Conservation (phyloP, 805 yeast genomes). For the Suhomyces xylopsoci region DNA sequence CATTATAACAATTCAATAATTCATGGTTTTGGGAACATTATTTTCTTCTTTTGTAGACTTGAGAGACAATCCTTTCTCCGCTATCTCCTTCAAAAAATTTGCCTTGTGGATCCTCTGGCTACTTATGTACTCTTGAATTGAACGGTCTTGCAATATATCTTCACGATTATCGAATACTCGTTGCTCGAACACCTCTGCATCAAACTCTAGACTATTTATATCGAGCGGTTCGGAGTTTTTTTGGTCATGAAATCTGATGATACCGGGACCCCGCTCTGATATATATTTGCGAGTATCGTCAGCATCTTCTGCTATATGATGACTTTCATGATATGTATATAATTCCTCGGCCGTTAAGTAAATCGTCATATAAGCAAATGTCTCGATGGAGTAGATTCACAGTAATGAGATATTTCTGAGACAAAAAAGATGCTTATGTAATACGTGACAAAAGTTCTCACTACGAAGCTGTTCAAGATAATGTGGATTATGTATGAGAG, state of each 20-base stretch:
- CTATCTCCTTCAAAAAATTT: conserved; percentile 24
- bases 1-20: background rate
- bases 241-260: background rate
- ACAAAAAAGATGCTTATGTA: background rate
- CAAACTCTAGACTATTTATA: conserved; percentile 15
- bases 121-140: conserved; percentile 12
- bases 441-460: background rate
- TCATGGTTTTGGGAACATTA: background rate
- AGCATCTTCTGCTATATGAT: background rate
- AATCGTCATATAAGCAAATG: background rate
- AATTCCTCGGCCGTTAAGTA: background rate
- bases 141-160: conserved; percentile 9
- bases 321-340: background rate
- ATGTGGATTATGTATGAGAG: background rate
- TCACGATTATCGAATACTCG: conserved; percentile 8
- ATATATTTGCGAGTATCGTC: background rate
- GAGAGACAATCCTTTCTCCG: conserved; percentile 18
- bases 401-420: background rate
- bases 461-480: background rate
- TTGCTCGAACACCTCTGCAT: conserved; percentile 16
- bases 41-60: background rate
- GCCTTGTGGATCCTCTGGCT: conserved; percentile 18
- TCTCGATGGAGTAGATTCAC: background rate
- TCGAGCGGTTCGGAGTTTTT: conserved; percentile 2
- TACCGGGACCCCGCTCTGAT: background rate